Conservation (phyloP, 352 stramenopile species). For the Phytophthora chlamydospora region DNA sequence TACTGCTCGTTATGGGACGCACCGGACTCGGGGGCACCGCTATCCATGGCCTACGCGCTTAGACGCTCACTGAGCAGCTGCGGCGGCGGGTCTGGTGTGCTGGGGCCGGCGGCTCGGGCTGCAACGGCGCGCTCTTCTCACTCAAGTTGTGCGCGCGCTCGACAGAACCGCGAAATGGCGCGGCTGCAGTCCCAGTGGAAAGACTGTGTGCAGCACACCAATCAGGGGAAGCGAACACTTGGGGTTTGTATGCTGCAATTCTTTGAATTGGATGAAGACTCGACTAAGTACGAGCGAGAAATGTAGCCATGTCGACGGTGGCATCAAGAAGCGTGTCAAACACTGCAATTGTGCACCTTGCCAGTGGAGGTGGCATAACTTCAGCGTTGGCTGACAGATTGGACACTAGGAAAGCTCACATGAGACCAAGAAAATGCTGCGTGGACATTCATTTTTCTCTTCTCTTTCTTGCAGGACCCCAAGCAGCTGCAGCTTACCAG, state of each 20-base stretch:
- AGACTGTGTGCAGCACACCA: slow-evolving; percentile 23
- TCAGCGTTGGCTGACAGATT: no score
- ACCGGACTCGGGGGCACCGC: slow-evolving; percentile 8
- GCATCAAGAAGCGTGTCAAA: not conserved
- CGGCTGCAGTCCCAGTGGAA: slow-evolving; percentile 11
- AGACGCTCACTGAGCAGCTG: not conserved
- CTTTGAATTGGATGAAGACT: slow-evolving; percentile 43
- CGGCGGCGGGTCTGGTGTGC: not conserved
- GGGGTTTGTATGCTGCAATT: slow-evolving; percentile 63
- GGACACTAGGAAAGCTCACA: no score
- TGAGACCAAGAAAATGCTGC: no score
- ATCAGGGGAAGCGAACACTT: slow-evolving; percentile 41
- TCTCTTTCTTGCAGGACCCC: no score
- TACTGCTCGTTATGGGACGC: slow-evolving; percentile 2
- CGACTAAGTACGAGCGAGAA: slow-evolving; percentile 15
- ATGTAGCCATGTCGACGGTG: not conserved
- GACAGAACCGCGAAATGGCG: slow-evolving; percentile 38
- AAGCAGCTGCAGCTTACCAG: not conserved
- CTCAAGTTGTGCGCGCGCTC: slow-evolving; percentile 5
- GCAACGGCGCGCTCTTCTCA: slow-evolving; percentile 11
- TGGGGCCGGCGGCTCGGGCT: not conserved
- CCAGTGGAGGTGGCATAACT: no score
- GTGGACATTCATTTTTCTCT: no score
- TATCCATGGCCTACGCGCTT: slow-evolving; percentile 20
- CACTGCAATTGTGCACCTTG: no score